These are phyloP conservation scores for Podospora bellae-mahoneyi DNA, from an alignment of 495 filamentous ascomycete species.

Conservation along the genomic window DNA sequence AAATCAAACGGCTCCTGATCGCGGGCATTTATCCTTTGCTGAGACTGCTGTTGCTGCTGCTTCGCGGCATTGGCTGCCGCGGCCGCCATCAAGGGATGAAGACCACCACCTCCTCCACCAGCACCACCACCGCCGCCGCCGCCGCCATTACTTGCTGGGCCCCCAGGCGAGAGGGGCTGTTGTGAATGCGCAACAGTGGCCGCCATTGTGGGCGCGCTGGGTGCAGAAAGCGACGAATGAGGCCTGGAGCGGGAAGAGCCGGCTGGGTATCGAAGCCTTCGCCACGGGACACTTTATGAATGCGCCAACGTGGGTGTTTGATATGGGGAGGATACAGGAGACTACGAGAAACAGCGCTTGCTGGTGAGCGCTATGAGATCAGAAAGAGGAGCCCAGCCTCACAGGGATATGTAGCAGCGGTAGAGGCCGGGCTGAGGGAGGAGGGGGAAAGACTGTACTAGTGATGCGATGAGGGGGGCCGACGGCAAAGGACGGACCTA, in stretches of 20 bases:
- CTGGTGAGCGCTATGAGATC: slow-evolving; percentile 9
- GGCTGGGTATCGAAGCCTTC: neutral
- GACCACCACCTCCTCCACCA: slow-evolving; percentile 19
- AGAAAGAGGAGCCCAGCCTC: slow-evolving; percentile 8
- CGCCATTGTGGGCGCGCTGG: slow-evolving; percentile 22
- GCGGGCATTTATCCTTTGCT: slow-evolving; percentile 9
- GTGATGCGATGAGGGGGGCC: neutral
- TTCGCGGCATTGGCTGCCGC: slow-evolving; percentile 19
- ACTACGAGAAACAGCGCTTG: neutral
- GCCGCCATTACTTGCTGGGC: neutral
- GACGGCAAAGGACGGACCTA: slow-evolving; percentile 6
- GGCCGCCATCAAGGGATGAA: slow-evolving; percentile 33
- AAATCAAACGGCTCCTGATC: slow-evolving; percentile 28
- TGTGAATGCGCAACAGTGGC: slow-evolving; percentile 36
- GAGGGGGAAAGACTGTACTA: neutral
- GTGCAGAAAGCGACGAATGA: neutral
- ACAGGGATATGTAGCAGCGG: slow-evolving; percentile 7
- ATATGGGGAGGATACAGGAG: neutral
- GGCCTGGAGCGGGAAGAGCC: neutral
- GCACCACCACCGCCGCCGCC: neutral
- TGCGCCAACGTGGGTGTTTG: neutral
- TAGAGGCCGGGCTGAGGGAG: slow-evolving; percentile 10
- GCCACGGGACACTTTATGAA: neutral
- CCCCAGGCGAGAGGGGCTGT: slow-evolving; percentile 14
- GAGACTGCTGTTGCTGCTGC: slow-evolving; percentile 25